Conservation (phyloP, 2,329 filamentous ascomycete species). For the Coniochaeta sp. region DNA sequence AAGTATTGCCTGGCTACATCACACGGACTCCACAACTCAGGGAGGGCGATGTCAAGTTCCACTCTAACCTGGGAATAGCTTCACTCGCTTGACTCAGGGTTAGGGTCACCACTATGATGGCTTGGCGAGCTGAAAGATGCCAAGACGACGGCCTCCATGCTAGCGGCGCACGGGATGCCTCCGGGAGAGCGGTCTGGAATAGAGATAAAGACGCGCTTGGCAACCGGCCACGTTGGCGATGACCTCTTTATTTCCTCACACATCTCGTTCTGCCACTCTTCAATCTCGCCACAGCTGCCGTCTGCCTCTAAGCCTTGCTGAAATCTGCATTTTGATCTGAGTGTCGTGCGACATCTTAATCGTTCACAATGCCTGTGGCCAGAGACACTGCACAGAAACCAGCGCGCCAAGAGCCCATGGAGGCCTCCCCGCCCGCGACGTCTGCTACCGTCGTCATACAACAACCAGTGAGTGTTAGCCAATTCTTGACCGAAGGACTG, state of each 20-base stretch:
- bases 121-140: background rate
- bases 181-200: background rate
- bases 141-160: background rate
- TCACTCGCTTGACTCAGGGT: background rate
- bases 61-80: background rate
- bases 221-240: background rate
- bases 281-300: background rate
- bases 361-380: constrained; percentile 5
- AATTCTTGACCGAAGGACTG: background rate
- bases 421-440: constrained; percentile 4
- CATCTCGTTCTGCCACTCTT: background rate
- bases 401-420: constrained; percentile 12
- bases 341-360: background rate
- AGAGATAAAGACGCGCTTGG: background rate
- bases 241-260: background rate
- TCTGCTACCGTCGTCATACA: constrained; percentile 6
- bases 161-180: background rate
- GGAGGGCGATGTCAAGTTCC: too few relatives aligned
- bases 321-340: background rate
- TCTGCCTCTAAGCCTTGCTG: background rate
- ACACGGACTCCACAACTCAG: too few relatives aligned
- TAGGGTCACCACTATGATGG: background rate
- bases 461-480: constrained; percentile 9
- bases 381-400: constrained; percentile 6
- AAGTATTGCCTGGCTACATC: too few relatives aligned